Evolutionary conservation across 2,329 filamentous ascomycete species (phyloP).

Genomic region (Botrytis pseudocinerea): DNA sequence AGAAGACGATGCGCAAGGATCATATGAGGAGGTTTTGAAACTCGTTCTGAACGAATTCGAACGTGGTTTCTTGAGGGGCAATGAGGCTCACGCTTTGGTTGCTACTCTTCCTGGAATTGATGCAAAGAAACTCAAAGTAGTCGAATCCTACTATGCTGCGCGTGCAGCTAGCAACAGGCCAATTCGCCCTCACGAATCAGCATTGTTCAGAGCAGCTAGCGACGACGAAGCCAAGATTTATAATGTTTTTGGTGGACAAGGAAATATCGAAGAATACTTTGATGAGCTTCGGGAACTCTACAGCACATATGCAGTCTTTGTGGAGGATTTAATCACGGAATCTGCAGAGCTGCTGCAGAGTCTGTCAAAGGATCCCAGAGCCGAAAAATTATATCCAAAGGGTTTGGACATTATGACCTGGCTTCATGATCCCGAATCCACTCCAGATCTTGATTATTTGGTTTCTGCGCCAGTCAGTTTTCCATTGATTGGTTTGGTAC

Average conservation of each 20-base stretch:
- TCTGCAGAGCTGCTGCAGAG: slow-evolving; percentile 86
- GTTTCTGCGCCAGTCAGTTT: slow-evolving; percentile 95
- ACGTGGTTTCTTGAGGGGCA: slow-evolving; percentile 88
- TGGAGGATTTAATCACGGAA: slow-evolving; percentile 78
- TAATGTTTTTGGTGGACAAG: slow-evolving; percentile 93
- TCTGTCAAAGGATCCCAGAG: slow-evolving; percentile 78
- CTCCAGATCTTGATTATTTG: slow-evolving; percentile 91
- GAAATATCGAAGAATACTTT: slow-evolving; percentile 99
- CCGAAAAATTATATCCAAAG: slow-evolving; percentile 95
- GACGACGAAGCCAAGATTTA: slow-evolving; percentile 85
- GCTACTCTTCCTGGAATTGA: slow-evolving; percentile 86
- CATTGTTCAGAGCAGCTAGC: slow-evolving; percentile 82
- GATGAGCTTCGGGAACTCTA: slow-evolving; percentile 93
- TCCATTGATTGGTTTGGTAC: slow-evolving; percentile 91
- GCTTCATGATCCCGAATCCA: slow-evolving; percentile 85
- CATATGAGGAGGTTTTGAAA: slow-evolving; percentile 90
- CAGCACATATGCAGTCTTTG: slow-evolving; percentile 85
- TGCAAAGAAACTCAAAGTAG: slow-evolving; percentile 86
- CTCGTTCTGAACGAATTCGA: slow-evolving; percentile 95
- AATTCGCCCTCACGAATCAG: slow-evolving; percentile 91
- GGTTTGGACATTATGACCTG: slow-evolving; percentile 94
- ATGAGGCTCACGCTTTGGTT: slow-evolving; percentile 91
- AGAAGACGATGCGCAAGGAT: slow-evolving; percentile 84
- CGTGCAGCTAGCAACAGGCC: slow-evolving; percentile 79
- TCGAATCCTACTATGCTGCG: slow-evolving; percentile 88